Evolutionary conservation across 192 early-diverging fungal species (phyloP).

Genomic region (Coemansia sp.): DNA sequence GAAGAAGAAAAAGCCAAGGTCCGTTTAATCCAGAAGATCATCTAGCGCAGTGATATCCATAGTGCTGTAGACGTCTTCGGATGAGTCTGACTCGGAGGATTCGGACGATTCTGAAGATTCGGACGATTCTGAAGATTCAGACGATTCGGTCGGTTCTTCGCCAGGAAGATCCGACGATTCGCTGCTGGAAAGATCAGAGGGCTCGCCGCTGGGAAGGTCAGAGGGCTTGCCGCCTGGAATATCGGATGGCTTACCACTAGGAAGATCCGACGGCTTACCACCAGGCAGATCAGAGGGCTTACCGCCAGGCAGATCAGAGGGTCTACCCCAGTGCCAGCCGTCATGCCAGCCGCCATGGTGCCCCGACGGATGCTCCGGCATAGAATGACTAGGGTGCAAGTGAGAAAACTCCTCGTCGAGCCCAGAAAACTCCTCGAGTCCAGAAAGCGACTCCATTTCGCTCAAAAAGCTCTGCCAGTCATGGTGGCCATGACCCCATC

Average conservation of each 20-base stretch:
- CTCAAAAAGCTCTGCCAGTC: slow-evolving; percentile 1
- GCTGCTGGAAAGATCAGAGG: too few relatives aligned
- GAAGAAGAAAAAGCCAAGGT: neutral
- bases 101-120: too few relatives aligned
- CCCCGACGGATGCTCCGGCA: too few relatives aligned
- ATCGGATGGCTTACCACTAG: too few relatives aligned
- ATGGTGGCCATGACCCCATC: slow-evolving; percentile 1
- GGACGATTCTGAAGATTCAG: too few relatives aligned
- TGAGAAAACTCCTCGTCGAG: neutral
- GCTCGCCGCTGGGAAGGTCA: too few relatives aligned
- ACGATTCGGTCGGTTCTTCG: too few relatives aligned
- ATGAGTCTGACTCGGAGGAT: too few relatives aligned
- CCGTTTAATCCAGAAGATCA: neutral
- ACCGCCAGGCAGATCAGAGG: too few relatives aligned
- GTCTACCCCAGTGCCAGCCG: neutral
- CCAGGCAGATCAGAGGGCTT: neutral
- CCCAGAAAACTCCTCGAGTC: neutral
- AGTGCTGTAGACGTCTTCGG: neutral
- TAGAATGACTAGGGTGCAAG: too few relatives aligned
- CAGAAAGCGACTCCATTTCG: slow-evolving; percentile 6
- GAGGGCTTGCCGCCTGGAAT: too few relatives aligned
- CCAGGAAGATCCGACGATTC: too few relatives aligned
- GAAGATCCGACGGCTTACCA: neutral
- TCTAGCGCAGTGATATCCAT: neutral
- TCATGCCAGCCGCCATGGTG: neutral